Evolutionary conservation across 805 yeast species (phyloP).

Genomic region (Starmerella asiatica): DNA sequence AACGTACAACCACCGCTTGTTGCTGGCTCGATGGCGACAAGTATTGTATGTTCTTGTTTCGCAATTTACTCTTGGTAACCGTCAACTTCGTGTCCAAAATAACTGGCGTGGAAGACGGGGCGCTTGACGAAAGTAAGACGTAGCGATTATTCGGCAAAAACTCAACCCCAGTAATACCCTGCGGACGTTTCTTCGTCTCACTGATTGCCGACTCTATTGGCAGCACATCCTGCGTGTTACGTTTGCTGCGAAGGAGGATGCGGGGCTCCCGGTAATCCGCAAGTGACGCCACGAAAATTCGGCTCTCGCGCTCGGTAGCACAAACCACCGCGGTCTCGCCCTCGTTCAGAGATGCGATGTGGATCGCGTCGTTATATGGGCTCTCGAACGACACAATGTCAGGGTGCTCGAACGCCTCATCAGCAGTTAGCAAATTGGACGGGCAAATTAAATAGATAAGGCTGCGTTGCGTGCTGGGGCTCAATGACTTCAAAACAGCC

Average conservation of each 20-base stretch:
- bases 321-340: slow-evolving; percentile 61
- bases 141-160: slow-evolving; percentile 52
- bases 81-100: slow-evolving; percentile 39
- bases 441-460: slow-evolving; percentile 47
- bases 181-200: slow-evolving; percentile 51
- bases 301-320: slow-evolving; percentile 61
- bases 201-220: slow-evolving; percentile 48
- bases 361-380: slow-evolving; percentile 79
- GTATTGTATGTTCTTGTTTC: slow-evolving; percentile 5
- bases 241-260: slow-evolving; percentile 51
- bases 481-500: slow-evolving; percentile 39
- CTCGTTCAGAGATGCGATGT: slow-evolving; percentile 55
- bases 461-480: slow-evolving; percentile 52
- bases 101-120: slow-evolving; percentile 54
- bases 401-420: slow-evolving; percentile 26
- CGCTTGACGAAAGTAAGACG: slow-evolving; percentile 42
- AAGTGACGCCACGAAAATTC: slow-evolving; percentile 64
- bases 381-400: slow-evolving; percentile 60
- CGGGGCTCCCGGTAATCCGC: slow-evolving; percentile 51
- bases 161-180: slow-evolving; percentile 72
- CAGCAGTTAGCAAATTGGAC: slow-evolving; percentile 4
- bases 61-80: background rate
- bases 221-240: slow-evolving; percentile 41
- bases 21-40: slow-evolving; percentile 31
- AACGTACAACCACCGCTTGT: slow-evolving; percentile 45